Conservation (phyloP, 2,329 filamentous ascomycete genomes). For the Periglandula ipomoeae region DNA sequence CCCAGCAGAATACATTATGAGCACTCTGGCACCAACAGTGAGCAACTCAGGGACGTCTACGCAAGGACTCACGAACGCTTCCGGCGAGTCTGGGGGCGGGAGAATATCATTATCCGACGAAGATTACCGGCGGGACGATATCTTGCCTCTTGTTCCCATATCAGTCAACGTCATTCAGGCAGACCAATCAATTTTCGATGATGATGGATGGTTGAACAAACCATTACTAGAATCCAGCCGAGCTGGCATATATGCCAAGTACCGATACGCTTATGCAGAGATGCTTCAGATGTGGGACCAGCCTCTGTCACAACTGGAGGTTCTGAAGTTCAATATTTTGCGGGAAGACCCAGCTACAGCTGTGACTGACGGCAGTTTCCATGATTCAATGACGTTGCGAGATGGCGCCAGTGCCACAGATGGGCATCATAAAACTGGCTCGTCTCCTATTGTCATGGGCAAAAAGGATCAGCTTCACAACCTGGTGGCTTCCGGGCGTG, state of each 20-base stretch:
- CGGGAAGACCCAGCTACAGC: slow-evolving; percentile 32
- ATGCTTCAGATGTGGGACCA: slow-evolving; percentile 59
- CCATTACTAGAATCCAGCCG: slow-evolving; percentile 46
- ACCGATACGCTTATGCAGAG: slow-evolving; percentile 58
- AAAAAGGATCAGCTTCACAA: slow-evolving; percentile 44
- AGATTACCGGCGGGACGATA: slow-evolving; percentile 37
- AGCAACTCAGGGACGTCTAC: slow-evolving; percentile 31
- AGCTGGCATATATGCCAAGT: slow-evolving; percentile 44
- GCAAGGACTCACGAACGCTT: slow-evolving; percentile 38
- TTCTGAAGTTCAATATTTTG: slow-evolving; percentile 60
- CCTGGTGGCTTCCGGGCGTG: slow-evolving; percentile 42
- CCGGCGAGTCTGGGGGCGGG: slow-evolving; percentile 35
- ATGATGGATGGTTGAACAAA: slow-evolving; percentile 54
- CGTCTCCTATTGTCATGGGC: slow-evolving; percentile 46
- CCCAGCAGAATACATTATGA: slow-evolving; percentile 51
- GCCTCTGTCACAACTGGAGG: slow-evolving; percentile 53
- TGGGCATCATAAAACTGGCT: slow-evolving; percentile 27
- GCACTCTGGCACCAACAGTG: slow-evolving; percentile 39
- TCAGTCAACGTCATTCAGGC: slow-evolving; percentile 45
- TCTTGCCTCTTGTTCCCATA: slow-evolving; percentile 38
- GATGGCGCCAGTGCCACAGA: slow-evolving; percentile 28
- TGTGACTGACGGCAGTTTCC: slow-evolving; percentile 22
- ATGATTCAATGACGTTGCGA: slow-evolving; percentile 27
- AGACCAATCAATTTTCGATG: slow-evolving; percentile 58
- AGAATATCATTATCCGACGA: slow-evolving; percentile 47